phyloP scores from a whole-genome alignment of 805 yeast genomes.

The Ogataea nitratoaversa region DNA sequence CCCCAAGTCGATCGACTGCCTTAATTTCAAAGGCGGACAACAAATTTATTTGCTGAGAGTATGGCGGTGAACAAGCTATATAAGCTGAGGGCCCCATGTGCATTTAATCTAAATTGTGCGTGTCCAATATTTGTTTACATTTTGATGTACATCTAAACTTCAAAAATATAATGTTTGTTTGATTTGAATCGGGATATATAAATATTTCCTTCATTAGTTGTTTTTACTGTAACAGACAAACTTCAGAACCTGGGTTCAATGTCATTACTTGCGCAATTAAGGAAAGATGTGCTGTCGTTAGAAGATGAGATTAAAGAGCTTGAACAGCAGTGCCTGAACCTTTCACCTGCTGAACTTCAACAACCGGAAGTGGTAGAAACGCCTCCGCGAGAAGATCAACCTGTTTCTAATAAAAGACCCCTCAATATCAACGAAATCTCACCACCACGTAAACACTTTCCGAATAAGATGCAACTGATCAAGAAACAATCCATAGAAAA shows the following conservation, averaged over 20 bases:
- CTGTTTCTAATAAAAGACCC: conserved; percentile 2
- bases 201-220: no score
- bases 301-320: conserved; percentile 11
- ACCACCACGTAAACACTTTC: conserved; percentile 1
- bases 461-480: neutral
- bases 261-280: no score
- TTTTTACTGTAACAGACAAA: no score
- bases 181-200: no score
- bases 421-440: neutral
- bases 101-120: no score
- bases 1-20: neutral
- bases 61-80: no score
- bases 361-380: neutral
- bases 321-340: conserved; percentile 1
- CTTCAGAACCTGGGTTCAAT: no score
- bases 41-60: no score
- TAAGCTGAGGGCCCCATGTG: no score
- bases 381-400: neutral
- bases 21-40: no score
- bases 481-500: neutral
- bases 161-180: neutral
- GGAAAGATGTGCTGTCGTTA: conserved; percentile 9
- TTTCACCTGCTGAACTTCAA: neutral
- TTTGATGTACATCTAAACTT: conserved; percentile 1
- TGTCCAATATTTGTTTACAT: neutral